Base-by-base conservation (phyloP, 73 alveolate genomes). In the Loxodes magnus region DNA sequence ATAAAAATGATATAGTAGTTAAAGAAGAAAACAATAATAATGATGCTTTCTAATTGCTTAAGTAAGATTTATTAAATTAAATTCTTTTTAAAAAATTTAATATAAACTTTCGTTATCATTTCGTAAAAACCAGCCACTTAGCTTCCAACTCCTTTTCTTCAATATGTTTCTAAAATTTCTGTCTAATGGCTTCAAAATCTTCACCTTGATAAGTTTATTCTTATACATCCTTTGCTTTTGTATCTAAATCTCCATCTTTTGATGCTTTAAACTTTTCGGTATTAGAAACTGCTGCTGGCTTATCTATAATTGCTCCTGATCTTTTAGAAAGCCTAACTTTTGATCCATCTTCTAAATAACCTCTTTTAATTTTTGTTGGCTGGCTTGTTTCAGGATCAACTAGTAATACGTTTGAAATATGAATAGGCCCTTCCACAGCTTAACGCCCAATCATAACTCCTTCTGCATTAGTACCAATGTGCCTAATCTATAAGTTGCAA, bases 371-470 rank as follows among this genome's bases (percentile, higher is more conserved):
- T 50, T 82, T 53, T 5, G 96, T 75, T n/a, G 90, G 82, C 42
- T 43, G 63, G 12, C 81, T 62, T 27, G 77, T 54, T 43, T 84
- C 93, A 25, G 96, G 96, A 53, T 84, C 96, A 17, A 80, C 62
- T 4, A 84, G 67, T 4, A 84, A 56, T 16, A 84, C 88, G 20
- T 80, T 84, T 33, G 91, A 74, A 5, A 84, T 79, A 70, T 84
- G 96, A 4, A 84, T 33, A 3, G 96, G 92, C 31, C 52, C 54
- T 34, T 58, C 63, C 21, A 36, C 28, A 50, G 43, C 10, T 5
- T 44, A 34, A 29, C 52, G 23, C 4, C 58, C 56, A 9, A 43
- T 26, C 31, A 33, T 28, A n/a, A 37, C 14, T 17, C 38, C 71
- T 22, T 35, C 67, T 16, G 30, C 64, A 15, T 35, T 19, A 5